phyloP scores from a whole-genome alignment of 2,329 filamentous ascomycete genomes.

The Triangularia verruculosa region DNA sequence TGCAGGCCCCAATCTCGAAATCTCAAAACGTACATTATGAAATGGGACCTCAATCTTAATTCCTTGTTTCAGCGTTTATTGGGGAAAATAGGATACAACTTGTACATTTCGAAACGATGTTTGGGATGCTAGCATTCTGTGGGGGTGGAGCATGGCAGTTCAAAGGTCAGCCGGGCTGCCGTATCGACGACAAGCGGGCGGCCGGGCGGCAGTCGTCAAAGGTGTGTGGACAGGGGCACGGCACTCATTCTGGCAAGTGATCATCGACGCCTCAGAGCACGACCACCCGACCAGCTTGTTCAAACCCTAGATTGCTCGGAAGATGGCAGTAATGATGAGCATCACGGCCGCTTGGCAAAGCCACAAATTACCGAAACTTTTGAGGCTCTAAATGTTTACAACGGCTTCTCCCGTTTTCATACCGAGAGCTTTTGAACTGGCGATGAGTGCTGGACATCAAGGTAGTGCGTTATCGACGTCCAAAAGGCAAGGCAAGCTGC shows the following conservation, averaged over 20 bases:
- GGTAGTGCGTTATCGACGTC: background rate
- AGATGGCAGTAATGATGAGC: slow-evolving; percentile 11
- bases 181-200: background rate
- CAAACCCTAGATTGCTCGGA: slow-evolving; percentile 7
- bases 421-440: background rate
- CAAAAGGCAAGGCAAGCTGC: background rate
- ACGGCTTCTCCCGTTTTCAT: slow-evolving; percentile 15
- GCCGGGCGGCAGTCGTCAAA: background rate
- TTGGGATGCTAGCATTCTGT: background rate
- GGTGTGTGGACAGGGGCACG: background rate
- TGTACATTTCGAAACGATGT: background rate
- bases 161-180: background rate
- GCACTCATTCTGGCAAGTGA: slow-evolving; percentile 4
- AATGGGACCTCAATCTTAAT: background rate
- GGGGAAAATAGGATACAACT: background rate
- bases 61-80: background rate
- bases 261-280: slow-evolving; percentile 1
- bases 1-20: background rate
- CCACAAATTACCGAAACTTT: slow-evolving; percentile 26
- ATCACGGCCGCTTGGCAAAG: slow-evolving; percentile 25
- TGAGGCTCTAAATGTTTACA: background rate
- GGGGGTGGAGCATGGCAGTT: background rate
- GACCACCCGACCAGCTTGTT: background rate
- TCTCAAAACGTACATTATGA: background rate
- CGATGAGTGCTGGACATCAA: background rate